Base-by-base conservation (phyloP, 2,329 filamentous ascomycete species). In the Xylaria sp. region DNA sequence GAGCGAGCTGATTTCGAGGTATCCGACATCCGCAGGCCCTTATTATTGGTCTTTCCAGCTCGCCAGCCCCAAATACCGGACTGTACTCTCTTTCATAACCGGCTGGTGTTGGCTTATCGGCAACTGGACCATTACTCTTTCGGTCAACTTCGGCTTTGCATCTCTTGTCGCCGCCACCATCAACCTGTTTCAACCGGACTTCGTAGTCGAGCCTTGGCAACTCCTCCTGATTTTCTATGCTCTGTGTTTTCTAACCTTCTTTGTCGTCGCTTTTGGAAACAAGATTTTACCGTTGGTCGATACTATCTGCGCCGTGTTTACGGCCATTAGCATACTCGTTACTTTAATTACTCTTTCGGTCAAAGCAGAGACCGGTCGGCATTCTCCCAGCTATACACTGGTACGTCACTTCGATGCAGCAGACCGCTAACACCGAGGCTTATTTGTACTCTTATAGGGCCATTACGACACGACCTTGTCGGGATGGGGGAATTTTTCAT, bases 151-250 rank as follows among this genome's bases (percentile, higher is more conserved):
- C 69, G 85, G 84, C 3, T 87, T 88, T 67, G 86, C 87, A 0
- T 86, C 84, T 1, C 75, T 90, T 56, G 80, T 89, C 41, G 83
- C 84, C 2, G 86, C 84, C 0, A 83, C 83, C 0, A 77, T 87
- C 4, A 82, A 84, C 2, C 84, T 90, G 72, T 89, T 85, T 73
- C 83, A 87, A 63, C 85, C 86, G 0, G 82, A 85, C 66, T 88
- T 85, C 76, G 80, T 76, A 0, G 80, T 86, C n/a, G 82, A 80
- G 44, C 75, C 78, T 52, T 91, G 87, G 87, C 87, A 91, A 73
- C 80, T 90, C 0, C 81, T 90, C 3, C 80, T 91, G 15, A 87
- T 90, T 50, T 90, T 90, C 79, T 90, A 88, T 74, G 87, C 84
- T 12, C 80, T 90, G 50, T 89, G 86, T 70, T 70, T 90, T 3